Conservation (phyloP, 495 filamentous ascomycete genomes). For the Trichoderma orchidacearum region DNA sequence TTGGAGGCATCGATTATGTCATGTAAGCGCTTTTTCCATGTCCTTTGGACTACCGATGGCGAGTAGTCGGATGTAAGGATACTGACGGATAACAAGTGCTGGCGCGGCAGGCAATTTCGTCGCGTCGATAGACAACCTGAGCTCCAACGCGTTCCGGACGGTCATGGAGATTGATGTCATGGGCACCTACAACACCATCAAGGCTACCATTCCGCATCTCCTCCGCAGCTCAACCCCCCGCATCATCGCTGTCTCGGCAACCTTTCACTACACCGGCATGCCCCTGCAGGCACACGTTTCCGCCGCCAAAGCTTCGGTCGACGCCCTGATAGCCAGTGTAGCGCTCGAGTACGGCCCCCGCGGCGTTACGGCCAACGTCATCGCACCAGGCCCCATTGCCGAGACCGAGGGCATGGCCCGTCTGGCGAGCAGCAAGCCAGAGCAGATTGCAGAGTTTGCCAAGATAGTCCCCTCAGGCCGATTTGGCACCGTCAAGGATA, state of each 20-base stretch:
- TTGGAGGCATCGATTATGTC: conserved; percentile 85
- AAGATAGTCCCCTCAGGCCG: conserved; percentile 50
- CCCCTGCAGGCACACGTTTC: conserved; percentile 77
- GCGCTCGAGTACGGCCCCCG: conserved; percentile 79
- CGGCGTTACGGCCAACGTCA: conserved; percentile 80
- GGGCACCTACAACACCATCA: conserved; percentile 88
- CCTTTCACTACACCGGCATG: conserved; percentile 74
- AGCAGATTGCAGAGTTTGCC: conserved; percentile 13
- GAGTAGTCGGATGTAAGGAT: background rate
- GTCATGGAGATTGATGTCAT: conserved; percentile 95
- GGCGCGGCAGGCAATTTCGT: conserved; percentile 96
- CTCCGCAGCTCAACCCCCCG: conserved; percentile 50
- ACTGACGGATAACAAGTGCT: conserved; percentile 39
- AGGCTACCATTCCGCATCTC: conserved; percentile 74
- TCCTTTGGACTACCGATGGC: background rate
- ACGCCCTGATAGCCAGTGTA: conserved; percentile 59
- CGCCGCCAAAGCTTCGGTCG: conserved; percentile 84
- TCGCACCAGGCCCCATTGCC: conserved; percentile 67
- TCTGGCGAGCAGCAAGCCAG: conserved; percentile 25
- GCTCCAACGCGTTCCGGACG: conserved; percentile 79
- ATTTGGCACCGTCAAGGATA: conserved; percentile 70
- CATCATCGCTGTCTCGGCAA: conserved; percentile 79
- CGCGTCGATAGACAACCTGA: conserved; percentile 68
- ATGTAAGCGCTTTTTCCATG: conserved; percentile 44
- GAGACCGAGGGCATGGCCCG: conserved; percentile 49